A percentile compares a stretch with the other conserved stretches of the same genome.
These are phyloP conservation scores for Stenocarpella maydis DNA, from an alignment of 2,329 filamentous ascomycete species.

Conservation along the genomic window DNA sequence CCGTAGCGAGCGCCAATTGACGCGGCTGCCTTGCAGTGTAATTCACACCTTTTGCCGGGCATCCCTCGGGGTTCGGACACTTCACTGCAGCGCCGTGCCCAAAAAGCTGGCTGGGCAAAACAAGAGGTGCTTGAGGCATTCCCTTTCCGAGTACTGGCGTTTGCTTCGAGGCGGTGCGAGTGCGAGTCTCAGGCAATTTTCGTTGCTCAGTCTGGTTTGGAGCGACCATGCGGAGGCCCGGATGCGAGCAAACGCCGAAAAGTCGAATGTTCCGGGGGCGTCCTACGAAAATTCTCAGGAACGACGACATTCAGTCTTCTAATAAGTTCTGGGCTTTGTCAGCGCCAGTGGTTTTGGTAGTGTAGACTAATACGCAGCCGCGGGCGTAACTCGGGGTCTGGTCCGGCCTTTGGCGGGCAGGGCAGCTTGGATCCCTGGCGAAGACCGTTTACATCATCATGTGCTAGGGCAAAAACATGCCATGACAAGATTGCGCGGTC, in stretches of 20 bases:
- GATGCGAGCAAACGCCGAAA: conserved; percentile 21
- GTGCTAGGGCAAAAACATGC: conserved; percentile 13
- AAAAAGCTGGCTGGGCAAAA: neutral
- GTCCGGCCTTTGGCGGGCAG: conserved; percentile 19
- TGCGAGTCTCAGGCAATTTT: neutral
- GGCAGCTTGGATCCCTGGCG: neutral
- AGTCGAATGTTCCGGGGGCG: conserved; percentile 29
- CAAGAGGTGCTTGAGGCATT: neutral
- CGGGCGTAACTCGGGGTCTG: conserved; percentile 27
- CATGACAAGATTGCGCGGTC: conserved; percentile 21
- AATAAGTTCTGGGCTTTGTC: conserved; percentile 27
- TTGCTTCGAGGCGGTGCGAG: neutral
- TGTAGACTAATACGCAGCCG: neutral
- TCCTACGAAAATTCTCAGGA: conserved; percentile 27
- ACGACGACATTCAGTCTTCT: conserved; percentile 1
- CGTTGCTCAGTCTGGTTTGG: neutral
- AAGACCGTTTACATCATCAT: conserved; percentile 27
- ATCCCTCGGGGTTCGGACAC: conserved; percentile 5
- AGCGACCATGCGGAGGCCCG: neutral
- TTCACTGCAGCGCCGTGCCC: too few relatives aligned
- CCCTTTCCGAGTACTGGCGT: too few relatives aligned
- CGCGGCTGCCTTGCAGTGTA: too few relatives aligned
- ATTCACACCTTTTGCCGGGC: neutral
- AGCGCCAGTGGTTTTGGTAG: neutral
- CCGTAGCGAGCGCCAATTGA: neutral